Conservation (phyloP, 2,329 filamentous ascomycete genomes). For the Anthostomella pinea region DNA sequence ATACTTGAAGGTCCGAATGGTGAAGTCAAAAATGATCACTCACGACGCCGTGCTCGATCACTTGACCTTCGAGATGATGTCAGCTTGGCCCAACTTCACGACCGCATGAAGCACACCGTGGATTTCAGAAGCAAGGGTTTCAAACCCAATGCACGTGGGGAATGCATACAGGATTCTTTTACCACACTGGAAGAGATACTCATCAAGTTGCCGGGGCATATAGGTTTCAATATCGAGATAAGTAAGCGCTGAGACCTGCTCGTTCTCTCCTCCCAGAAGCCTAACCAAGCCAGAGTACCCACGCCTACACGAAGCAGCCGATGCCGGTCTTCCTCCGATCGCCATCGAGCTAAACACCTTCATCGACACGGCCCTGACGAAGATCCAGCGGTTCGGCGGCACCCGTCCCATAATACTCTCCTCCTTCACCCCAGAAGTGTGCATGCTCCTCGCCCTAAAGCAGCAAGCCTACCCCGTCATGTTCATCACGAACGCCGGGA, state of each 20-base stretch:
- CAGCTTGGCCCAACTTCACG: conserved; percentile 19
- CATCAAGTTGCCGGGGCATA: conserved; percentile 29
- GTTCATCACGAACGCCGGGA: conserved; percentile 33
- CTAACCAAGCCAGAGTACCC: conserved; percentile 35
- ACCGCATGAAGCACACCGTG: conserved; percentile 38
- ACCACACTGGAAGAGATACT: conserved; percentile 38
- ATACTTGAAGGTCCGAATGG: conserved; percentile 1
- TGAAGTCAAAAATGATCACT: background rate
- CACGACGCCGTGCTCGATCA: conserved; percentile 21
- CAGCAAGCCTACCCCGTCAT: conserved; percentile 33
- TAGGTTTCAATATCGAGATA: conserved; percentile 41
- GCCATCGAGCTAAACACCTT: conserved; percentile 39
- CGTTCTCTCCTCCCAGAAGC: too few species aligned
- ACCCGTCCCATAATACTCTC: conserved; percentile 33
- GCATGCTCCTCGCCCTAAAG: conserved; percentile 32
- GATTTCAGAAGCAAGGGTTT: conserved; percentile 37
- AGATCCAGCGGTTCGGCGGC: conserved; percentile 23
- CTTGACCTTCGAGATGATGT: conserved; percentile 19
- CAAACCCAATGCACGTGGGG: conserved; percentile 38
- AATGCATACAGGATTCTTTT: conserved; percentile 37
- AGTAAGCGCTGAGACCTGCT: conserved; percentile 29
- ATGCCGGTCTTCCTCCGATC: conserved; percentile 32
- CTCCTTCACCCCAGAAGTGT: conserved; percentile 36
- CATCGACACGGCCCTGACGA: conserved; percentile 35
- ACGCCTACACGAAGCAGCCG: conserved; percentile 35